These are phyloP conservation scores for Tulasnella sp. DNA, from an alignment of 768 basidiomycete genomes.

Conservation along the genomic window DNA sequence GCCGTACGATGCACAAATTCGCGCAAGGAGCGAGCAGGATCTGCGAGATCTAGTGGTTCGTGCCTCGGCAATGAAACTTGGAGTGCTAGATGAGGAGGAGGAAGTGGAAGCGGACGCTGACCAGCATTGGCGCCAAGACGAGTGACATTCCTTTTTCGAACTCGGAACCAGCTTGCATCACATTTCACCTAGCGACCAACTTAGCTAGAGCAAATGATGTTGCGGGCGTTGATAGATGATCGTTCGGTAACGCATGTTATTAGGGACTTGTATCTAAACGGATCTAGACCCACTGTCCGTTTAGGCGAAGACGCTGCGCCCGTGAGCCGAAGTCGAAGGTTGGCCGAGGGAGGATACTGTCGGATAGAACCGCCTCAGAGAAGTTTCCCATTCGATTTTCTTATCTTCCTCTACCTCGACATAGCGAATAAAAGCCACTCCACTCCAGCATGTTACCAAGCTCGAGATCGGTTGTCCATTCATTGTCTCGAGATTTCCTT, in stretches of 20 bases:
- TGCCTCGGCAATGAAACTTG: slow-evolving; percentile 3
- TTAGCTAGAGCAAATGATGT: too few species aligned
- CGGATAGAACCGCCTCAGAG: background rate
- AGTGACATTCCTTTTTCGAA: background rate
- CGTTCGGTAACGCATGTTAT: too few species aligned
- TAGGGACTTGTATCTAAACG: too few species aligned
- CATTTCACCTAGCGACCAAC: too few species aligned
- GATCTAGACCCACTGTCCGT: too few species aligned
- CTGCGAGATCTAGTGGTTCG: slow-evolving; percentile 15
- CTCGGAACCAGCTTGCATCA: too few species aligned
- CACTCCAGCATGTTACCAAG: background rate
- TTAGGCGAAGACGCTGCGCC: too few species aligned
- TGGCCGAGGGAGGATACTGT: background rate
- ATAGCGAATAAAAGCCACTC: background rate
- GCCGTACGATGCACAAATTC: background rate
- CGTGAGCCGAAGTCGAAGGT: too few species aligned
- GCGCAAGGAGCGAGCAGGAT: slow-evolving; percentile 3
- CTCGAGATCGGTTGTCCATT: background rate
- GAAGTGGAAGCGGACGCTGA: slow-evolving; percentile 33
- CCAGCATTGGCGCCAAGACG: slow-evolving; percentile 39
- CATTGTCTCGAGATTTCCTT: background rate
- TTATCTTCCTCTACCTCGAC: background rate
- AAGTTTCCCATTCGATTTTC: background rate
- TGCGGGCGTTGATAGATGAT: too few species aligned
- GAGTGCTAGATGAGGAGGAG: background rate